Base-by-base conservation (phyloP, 2,329 filamentous ascomycete genomes). In the Fusarium sp. region DNA sequence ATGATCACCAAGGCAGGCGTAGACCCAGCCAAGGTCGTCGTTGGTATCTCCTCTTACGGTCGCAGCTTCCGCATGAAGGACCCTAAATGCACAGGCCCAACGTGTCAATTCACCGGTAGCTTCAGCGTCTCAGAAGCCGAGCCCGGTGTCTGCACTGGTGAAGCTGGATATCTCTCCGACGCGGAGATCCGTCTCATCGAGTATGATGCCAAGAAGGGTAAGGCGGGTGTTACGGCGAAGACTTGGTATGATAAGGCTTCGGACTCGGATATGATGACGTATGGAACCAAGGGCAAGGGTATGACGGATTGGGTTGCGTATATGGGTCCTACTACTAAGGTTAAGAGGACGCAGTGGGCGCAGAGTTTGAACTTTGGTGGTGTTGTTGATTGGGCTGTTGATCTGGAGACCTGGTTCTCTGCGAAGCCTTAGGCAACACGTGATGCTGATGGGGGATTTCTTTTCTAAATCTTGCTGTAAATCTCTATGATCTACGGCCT, bases 1-100 rank as follows among this genome's bases (percentile, higher is more conserved):
- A 82, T 81, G 77, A 73, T 80, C 34, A 80, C 78, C 2, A 80
- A 79, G 49, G 78, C 78, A 2, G 78, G 78, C 5, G 79, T 79
- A 1, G 70, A 75, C 2, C 73, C 78, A 0, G 67, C 72, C 54
- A 81, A 79, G 70, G 46, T 78, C 8, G 56, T 78, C 14, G 67
- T 78, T 18, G 77, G 77, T 7, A 58, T 77, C n/a, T 65, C 74
- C 12, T 71, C 70, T 56, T 78, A 78, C 60, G 76, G 77, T 20
- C 71, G 77, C 6, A 74, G 69, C 55, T 78, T 78, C 67, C 61
- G 55, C 18, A 77, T 78, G 76, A 41, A 67, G 3, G 47, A 75
- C 6, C 45, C 74, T 10, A 68, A 60, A 16, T 78, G 77, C 61
- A 72, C 65, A 0, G 75, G 75, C 2, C 68, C 70, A 4, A 58